Evolutionary conservation across 2,329 filamentous ascomycete genomes (phyloP).

Genomic region (Xylariaceae sp.): DNA sequence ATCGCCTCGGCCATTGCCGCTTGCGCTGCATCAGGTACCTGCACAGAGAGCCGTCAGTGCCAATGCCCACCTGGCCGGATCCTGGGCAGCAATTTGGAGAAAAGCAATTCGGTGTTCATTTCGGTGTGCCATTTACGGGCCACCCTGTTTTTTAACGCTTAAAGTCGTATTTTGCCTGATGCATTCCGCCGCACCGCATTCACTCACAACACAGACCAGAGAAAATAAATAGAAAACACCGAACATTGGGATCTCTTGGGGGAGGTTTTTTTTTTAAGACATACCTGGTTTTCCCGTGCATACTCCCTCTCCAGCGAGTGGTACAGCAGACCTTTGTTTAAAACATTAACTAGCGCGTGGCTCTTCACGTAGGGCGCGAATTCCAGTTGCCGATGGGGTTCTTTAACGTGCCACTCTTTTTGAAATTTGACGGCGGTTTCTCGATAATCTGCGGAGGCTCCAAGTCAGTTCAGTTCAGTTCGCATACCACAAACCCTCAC

Average conservation of each 20-base stretch:
- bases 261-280: conserved; percentile 12
- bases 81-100: conserved; percentile 25
- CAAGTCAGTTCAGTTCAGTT: conserved; percentile 35
- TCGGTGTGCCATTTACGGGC: conserved; percentile 20
- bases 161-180: conserved; percentile 19
- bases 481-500: conserved; percentile 25
- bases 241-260: conserved; percentile 9
- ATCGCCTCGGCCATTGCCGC: conserved; percentile 43
- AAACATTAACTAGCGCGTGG: conserved; percentile 56
- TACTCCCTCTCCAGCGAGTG: conserved; percentile 53
- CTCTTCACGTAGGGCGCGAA: conserved; percentile 61
- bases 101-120: conserved; percentile 13
- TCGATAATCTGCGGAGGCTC: conserved; percentile 52
- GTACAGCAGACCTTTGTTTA: conserved; percentile 60
- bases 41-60: conserved; percentile 40
- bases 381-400: conserved; percentile 56
- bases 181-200: conserved; percentile 12
- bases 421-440: conserved; percentile 63
- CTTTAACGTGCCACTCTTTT: conserved; percentile 60
- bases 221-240: neutral
- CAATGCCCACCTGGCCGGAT: conserved; percentile 33
- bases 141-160: conserved; percentile 14
- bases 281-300: conserved; percentile 44
- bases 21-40: conserved; percentile 42
- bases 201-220: neutral